Percentiles rank a stretch among this genome's conserved stretches.
These are phyloP conservation scores for Dendrothele bispora DNA, from an alignment of 768 basidiomycete genomes.

Conservation along the genomic window DNA sequence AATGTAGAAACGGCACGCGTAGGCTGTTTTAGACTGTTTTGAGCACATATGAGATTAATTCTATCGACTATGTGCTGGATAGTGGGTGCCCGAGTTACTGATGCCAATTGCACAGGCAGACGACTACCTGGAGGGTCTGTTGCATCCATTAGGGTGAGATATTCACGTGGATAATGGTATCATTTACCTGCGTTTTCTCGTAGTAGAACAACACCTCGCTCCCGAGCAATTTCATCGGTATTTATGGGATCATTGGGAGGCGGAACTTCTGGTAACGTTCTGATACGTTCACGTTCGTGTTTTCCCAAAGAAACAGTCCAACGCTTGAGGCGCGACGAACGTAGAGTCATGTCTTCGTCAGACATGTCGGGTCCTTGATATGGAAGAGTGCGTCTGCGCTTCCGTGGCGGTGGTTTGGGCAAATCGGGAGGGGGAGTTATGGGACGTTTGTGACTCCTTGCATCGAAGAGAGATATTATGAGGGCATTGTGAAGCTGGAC, in stretches of 20 bases:
- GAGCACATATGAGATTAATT: constrained; percentile 79
- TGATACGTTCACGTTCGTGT: constrained; percentile 73
- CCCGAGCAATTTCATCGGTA: constrained; percentile 67
- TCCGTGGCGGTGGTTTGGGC: constrained; percentile 64
- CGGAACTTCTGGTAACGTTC: constrained; percentile 42
- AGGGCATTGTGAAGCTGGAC: constrained; percentile 84
- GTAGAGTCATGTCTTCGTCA: constrained; percentile 53
- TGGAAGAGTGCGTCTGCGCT: constrained; percentile 65
- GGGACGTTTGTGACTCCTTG: constrained; percentile 68
- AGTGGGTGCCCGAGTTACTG: constrained; percentile 70
- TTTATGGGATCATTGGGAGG: constrained; percentile 39
- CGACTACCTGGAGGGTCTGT: constrained; percentile 74
- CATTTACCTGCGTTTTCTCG: constrained; percentile 63
- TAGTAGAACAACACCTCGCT: constrained; percentile 66
- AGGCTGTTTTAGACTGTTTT: constrained; percentile 66
- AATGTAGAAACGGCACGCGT: constrained; percentile 63
- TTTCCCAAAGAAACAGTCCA: constrained; percentile 75
- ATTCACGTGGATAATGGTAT: neutral
- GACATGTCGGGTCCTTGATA: constrained; percentile 65
- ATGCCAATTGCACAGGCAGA: constrained; percentile 70
- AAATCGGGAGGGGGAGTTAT: constrained; percentile 64
- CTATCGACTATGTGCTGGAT: constrained; percentile 77
- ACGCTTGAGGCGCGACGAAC: constrained; percentile 66
- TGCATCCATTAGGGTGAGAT: no score
- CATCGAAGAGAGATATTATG: constrained; percentile 81